Conservation (phyloP, 2,329 filamentous ascomycete species). For the Ophiognomonia clavigignenti-juglandacearum region DNA sequence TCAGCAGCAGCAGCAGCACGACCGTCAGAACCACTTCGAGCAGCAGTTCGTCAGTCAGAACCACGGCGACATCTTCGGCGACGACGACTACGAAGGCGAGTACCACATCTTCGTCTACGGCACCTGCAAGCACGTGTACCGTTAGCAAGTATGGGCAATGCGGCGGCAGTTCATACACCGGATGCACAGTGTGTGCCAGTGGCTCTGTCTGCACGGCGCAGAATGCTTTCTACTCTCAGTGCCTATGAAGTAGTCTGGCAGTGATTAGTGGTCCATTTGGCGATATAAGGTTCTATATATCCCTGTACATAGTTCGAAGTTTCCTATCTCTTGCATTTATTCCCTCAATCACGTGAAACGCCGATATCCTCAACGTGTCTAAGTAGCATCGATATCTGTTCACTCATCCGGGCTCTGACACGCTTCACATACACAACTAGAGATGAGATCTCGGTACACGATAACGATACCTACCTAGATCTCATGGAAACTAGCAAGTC, state of each 20-base stretch:
- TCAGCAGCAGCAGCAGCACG: neutral
- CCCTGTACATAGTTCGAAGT: no score
- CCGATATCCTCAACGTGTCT: no score
- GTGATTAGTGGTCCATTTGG: no score
- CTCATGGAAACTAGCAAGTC: no score
- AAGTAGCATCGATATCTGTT: no score
- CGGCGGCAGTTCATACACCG: constrained; percentile 30
- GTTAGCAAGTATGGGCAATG: constrained; percentile 30
- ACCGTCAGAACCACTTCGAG: constrained; percentile 5
- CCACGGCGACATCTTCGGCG: constrained; percentile 14
- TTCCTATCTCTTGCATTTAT: no score
- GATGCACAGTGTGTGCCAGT: constrained; percentile 28
- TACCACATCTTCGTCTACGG: constrained; percentile 11
- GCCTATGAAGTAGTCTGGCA: constrained; percentile 19
- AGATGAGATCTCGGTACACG: no score
- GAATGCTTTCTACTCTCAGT: constrained; percentile 32
- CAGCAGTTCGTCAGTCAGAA: constrained; percentile 1
- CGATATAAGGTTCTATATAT: no score
- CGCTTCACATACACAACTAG: no score
- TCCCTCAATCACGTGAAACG: no score
- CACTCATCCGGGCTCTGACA: no score
- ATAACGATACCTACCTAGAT: no score
- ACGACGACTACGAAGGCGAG: constrained; percentile 14
- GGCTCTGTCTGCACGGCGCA: constrained; percentile 27
- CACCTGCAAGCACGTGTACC: constrained; percentile 14